Evolutionary conservation across 441 rosid species (phyloP), one percentile per base, ranked within the genome.

Genomic region (Erysimum cheiri): DNA sequence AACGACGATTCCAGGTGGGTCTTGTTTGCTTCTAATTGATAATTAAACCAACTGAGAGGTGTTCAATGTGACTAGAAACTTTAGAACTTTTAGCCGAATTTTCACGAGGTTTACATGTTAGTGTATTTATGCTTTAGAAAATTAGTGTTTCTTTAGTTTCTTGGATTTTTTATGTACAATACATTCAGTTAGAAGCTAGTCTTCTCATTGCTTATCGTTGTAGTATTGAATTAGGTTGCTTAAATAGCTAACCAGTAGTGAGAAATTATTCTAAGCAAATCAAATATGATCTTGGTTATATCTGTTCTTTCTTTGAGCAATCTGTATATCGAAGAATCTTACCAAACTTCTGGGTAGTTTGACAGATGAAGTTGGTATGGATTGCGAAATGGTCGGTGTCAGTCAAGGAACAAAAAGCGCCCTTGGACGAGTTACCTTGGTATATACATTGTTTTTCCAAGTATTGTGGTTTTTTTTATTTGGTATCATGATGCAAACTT

Each of bases 371-470:
- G 77, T 94, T 61, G 99, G 92, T 58, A 90, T 94, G 92, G 98
- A 94, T 64, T 94, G 99, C 31, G 99, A 94, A 82, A 92, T 94
- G 99, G 98, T 94, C 78, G 99, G 99, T 64, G 84, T 92, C 11
- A 81, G 90, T 65, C 92, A 81, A 76, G 98, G 92, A 82, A 94
- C 85, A 71, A 88, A 80, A 80, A 90, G 98, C 29, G 99, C 99
- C 57, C 94, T 94, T 55, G 99, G 98, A 84, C 83, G 99, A 68
- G 88, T 92, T 64, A 80, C 97, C 31, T 67, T 92, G 98, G 99
- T 94, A 85, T 94, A 85, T 57, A n/a, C 43, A 8, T 55, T 58
- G 35, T 22, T 69, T 70, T 70, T 35, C 40, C 64, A 69, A 14
- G 31, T 46, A 48, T 35, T 19, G 5, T 46, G 15, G 15, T n/a